phyloP scores from a whole-genome alignment of 306 rosid species.

The Inga laurina region DNA sequence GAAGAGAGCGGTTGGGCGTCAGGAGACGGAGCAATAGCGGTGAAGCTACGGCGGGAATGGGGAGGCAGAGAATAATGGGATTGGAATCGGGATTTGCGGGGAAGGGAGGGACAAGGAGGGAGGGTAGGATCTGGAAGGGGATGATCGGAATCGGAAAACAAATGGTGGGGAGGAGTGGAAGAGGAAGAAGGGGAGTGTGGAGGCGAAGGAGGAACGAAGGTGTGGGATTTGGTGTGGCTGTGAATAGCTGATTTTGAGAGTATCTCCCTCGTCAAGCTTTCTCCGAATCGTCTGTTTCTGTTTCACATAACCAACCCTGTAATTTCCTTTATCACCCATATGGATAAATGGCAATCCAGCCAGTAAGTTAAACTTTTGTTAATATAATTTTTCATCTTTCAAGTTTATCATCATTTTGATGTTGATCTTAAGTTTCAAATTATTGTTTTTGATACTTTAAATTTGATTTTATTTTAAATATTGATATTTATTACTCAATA shows the following conservation, averaged over 20 bases:
- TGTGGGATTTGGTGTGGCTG: slow-evolving; percentile 62
- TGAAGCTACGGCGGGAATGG: slow-evolving; percentile 44
- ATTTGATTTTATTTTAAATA: no score
- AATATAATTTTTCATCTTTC: no score
- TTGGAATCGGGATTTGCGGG: slow-evolving; percentile 68
- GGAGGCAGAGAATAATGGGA: slow-evolving; percentile 25
- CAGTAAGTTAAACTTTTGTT: no score
- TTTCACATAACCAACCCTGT: neutral
- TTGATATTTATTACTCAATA: no score
- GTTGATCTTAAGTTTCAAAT: no score
- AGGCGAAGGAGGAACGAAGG: slow-evolving; percentile 23
- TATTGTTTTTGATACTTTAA: no score
- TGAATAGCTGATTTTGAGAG: slow-evolving; percentile 62
- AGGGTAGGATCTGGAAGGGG: slow-evolving; percentile 37
- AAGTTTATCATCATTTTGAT: no score
- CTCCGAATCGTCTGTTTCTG: slow-evolving; percentile 48
- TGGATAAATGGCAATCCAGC: no score
- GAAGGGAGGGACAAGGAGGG: slow-evolving; percentile 50
- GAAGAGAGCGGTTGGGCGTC: slow-evolving; percentile 46
- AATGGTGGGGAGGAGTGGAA: neutral
- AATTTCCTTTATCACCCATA: neutral
- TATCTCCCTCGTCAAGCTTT: slow-evolving; percentile 74
- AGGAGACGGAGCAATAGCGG: slow-evolving; percentile 18
- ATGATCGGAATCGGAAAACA: slow-evolving; percentile 65
- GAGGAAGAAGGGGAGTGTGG: neutral